Base-by-base conservation (phyloP, 768 basidiomycete species). In the Tephrocybe sp. region DNA sequence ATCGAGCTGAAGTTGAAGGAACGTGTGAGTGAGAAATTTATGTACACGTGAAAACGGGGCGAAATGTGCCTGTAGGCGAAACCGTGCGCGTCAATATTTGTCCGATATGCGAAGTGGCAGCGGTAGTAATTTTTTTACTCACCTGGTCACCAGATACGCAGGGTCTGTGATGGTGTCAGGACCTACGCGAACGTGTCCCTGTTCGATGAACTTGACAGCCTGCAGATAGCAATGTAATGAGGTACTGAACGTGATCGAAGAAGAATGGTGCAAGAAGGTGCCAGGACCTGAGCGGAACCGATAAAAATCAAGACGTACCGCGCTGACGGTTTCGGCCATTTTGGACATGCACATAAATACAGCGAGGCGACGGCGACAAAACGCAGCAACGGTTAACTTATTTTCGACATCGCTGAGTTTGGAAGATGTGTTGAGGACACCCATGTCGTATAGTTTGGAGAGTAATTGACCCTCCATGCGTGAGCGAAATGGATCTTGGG, bases 141-240 rank as follows among this genome's bases (percentile, higher is more conserved):
- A 85, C 90, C 91, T 77, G 32, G 92, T 96, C 51, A 99, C 93
- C 44, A 99, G 78, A 73, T 86, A 97, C 1, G 95, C 97, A 2
- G 97, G 97, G 66, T 99, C 97, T 0, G 90, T 95, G 59, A 98
- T 84, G 1, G 92, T 92, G 62, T 97, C 91, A 26, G 96, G 93
- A 18, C 97, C 97, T 19, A 98, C 92, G 26, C 97, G 87, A 60
- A 99, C 86, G 68, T 99, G 97, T 0, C 97, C 97, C 68, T 98
- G 97, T 68, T 99, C 97, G 59, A 99, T 89, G 66, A 97, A 98
- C 63, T 91, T 93, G 47, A 88, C 92, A 8, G 96, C 97, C 94
- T 97, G 62, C n/a, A 55, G 32, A 34, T 16, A 19, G 26, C 37
- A 28, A 39, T 38, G 51, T 28, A 30, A 30, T 13, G 28, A 13